Evolutionary conservation across 2,329 filamentous ascomycete genomes (phyloP), one percentile per base, ranked within the genome.

Genomic region (Pezicula neosporulosa): DNA sequence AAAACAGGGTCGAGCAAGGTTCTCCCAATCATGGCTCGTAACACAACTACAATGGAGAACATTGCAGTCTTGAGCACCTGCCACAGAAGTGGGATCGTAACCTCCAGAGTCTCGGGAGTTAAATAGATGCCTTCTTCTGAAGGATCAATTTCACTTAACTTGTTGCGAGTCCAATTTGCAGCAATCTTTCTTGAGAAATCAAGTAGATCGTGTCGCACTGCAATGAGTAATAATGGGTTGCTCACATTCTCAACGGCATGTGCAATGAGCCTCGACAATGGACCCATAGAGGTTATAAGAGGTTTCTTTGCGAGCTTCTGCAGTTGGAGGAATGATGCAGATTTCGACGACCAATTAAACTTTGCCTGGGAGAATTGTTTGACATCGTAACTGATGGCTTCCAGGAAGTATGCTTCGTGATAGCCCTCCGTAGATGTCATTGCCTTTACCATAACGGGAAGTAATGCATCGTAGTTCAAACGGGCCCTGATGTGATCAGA

Each of bases 161-260:
- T 86, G 64, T 81, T 87, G 59, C 84, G 81, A 21, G 82, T 77
- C 86, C 86, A 89, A 61, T 85, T 82, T 2, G 79, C 74, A 42
- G 78, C 74, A 16, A 89, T 65, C 30, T 51, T 53, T n/a, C 47
- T 52, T 6, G 64, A 59, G 51, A 67, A 67, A 47, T 75, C 76
- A 13, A 78, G 73, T 27, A 88, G 64, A 48, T 84, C 77, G 55
- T 83, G 80, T 16, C 77, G 66, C 4, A 70, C 60, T 49, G 70
- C 68, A 3, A 72, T 59, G 9, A 77, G 66, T 13, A 72, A 59
- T 24, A 63, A 56, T 21, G 70, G 62, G 56, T 82, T 75, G 12
- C 67, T 70, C 15, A 75, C 74, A 55, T 82, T 76, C 58, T 86
- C 83, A 10, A 85, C 68, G 0, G 81, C 70, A 68, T 87, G 80